A percentile compares a stretch with the other conserved stretches of the same genome.
Conservation (phyloP, 2,329 filamentous ascomycete species). For the Trichoderma oligosporum region DNA sequence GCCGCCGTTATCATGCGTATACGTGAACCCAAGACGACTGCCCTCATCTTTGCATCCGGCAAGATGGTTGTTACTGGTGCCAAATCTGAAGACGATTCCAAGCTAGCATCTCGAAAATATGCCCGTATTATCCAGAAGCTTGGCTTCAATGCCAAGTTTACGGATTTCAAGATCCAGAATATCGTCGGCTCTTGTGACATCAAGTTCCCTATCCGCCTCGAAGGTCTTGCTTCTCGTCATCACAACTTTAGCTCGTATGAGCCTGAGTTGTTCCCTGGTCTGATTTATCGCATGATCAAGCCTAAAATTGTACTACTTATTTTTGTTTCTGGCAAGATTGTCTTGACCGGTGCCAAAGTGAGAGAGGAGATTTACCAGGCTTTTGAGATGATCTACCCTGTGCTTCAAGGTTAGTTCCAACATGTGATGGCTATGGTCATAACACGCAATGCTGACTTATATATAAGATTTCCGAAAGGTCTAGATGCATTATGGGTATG, state of each 20-base stretch:
- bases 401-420: constrained; percentile 68
- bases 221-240: constrained; percentile 92
- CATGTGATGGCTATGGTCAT: not conserved
- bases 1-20: constrained; percentile 99
- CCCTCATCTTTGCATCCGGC: constrained; percentile 93
- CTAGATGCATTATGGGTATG: constrained; percentile 32
- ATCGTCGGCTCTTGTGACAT: constrained; percentile 98
- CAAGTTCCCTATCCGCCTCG: constrained; percentile 97
- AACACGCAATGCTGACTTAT: constrained; percentile 11
- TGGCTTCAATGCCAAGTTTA: constrained; percentile 98
- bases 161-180: constrained; percentile 99
- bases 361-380: constrained; percentile 97
- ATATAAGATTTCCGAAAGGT: constrained; percentile 53
- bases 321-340: constrained; percentile 97
- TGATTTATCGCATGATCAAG: constrained; percentile 99
- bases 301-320: constrained; percentile 97
- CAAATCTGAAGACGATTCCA: constrained; percentile 96
- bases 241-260: constrained; percentile 99
- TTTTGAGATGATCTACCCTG: constrained; percentile 96
- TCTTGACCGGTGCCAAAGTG: constrained; percentile 94
- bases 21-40: constrained; percentile 96
- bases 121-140: constrained; percentile 99
- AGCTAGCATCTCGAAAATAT: constrained; percentile 95
- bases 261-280: constrained; percentile 95
- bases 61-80: constrained; percentile 99